Evolutionary conservation across 768 basidiomycete genomes (phyloP).

Genomic region (Boletus speciosus): DNA sequence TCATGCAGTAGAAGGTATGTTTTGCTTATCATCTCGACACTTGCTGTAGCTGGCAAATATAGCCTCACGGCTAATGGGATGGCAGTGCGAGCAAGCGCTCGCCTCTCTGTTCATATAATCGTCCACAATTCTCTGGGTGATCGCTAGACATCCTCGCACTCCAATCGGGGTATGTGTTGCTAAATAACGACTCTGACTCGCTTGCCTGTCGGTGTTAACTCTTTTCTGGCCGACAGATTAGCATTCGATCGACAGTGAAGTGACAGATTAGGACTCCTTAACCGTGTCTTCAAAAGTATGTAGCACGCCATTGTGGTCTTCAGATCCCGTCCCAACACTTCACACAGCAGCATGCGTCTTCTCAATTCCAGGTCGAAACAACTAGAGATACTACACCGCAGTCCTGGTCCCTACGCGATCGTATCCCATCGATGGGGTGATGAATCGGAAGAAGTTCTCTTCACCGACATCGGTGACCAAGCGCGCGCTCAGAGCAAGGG

Average conservation of each 20-base stretch:
- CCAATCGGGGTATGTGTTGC: neutral
- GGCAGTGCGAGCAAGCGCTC: constrained; percentile 2
- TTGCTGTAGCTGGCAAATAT: neutral
- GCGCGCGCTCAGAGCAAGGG: constrained; percentile 6
- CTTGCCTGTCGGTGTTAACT: no score
- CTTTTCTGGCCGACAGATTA: neutral
- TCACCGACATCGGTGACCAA: constrained; percentile 21
- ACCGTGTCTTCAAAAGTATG: neutral
- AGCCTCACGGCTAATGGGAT: neutral
- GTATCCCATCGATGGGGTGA: constrained; percentile 29
- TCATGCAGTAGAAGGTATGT: neutral
- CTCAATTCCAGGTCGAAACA: constrained; percentile 16
- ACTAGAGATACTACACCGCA: constrained; percentile 12
- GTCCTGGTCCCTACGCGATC: constrained; percentile 18
- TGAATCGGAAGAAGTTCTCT: constrained; percentile 21
- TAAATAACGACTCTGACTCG: neutral
- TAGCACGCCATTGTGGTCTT: neutral
- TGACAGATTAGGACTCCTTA: neutral
- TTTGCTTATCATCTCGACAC: neutral
- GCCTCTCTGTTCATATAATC: neutral
- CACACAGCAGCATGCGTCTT: constrained; percentile 20
- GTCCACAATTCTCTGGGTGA: neutral
- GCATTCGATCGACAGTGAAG: neutral
- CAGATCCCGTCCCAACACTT: neutral
- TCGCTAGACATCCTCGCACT: neutral